Evolutionary conservation across 1,284 basidiomycete genomes (phyloP), one percentile per base, ranked within the genome.

Genomic region (Ganoderma leucocontextum): DNA sequence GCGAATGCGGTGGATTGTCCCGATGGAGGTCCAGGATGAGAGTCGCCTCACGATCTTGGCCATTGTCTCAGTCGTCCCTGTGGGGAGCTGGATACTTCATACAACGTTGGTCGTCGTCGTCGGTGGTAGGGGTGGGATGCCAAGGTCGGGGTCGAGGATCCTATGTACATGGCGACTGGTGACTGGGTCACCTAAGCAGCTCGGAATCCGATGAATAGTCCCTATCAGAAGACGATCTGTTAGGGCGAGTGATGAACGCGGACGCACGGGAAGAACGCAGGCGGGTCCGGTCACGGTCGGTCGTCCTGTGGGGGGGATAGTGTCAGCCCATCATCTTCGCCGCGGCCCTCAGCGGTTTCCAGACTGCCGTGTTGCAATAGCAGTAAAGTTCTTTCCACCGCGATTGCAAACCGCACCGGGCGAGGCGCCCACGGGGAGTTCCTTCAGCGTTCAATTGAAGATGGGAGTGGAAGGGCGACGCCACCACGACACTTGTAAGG

Each of bases 21-120:
- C 35, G 35, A 63, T 25, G 12, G 49, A 52, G 9, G 52, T 39
- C 49, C 62, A 55, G 13, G 49, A 63, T 36, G 47, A 63, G 38
- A 62, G 61, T 15, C 52, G 35, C 38, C 35, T 55, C 36, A 63
- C 47, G 38, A 41, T 53, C 62, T 63, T 63, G 38, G 62, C 49
- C 62, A 63, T 62, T 17, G 60, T 42, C 60, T 13, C 0, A 10
- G 22, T 49, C 29, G 29, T 29, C 29, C 29, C 36, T 39, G 57
- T 22, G 36, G 36, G 19, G 36, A n/a, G 57, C 29, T 2, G 29
- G 29, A 2, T 29, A 29, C 2, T 29, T 29, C 29, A 29, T 8
- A 3, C 12, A 10, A 0, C 4, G 47, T 0, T 12, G 22, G n/a
- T n/a, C n/a, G 47, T 25, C 22, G 7, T 25, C 22, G 47, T 49